Conservation (phyloP, 768 basidiomycete species). For the Lentinula detonsa region DNA sequence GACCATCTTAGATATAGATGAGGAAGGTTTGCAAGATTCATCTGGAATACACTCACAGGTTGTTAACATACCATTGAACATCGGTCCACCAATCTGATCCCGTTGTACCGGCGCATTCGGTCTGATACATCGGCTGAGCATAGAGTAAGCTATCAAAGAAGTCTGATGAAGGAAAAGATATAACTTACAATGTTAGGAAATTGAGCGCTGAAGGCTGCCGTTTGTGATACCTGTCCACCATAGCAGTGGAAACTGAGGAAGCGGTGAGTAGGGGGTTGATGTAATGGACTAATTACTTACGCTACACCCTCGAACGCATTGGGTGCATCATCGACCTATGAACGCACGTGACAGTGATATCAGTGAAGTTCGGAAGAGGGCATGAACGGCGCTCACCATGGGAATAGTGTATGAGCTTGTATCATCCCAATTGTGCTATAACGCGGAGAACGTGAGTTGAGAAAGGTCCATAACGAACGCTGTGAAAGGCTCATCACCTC, state of each 20-base stretch:
- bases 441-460: not conserved
- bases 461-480: not conserved
- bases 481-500: not conserved
- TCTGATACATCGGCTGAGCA: conserved; percentile 7
- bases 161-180: not conserved
- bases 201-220: conserved; percentile 33
- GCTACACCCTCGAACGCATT: not conserved
- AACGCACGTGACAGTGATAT: not conserved
- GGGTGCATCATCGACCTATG: not conserved
- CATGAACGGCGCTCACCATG: conserved; percentile 17
- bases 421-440: conserved; percentile 43
- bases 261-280: not conserved
- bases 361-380: not conserved
- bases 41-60: conserved; percentile 17
- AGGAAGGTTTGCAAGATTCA: not conserved
- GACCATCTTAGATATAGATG: conserved; percentile 21
- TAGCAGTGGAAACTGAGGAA: conserved; percentile 14
- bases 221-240: conserved; percentile 26
- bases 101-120: conserved; percentile 42
- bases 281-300: not conserved
- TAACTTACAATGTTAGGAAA: conserved; percentile 34
- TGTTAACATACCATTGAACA: conserved; percentile 52
- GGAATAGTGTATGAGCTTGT: conserved; percentile 40
- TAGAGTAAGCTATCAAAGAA: not conserved
- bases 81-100: conserved; percentile 50